phyloP scores from a whole-genome alignment of 306 rosid genomes.

The Prunus campanulata region DNA sequence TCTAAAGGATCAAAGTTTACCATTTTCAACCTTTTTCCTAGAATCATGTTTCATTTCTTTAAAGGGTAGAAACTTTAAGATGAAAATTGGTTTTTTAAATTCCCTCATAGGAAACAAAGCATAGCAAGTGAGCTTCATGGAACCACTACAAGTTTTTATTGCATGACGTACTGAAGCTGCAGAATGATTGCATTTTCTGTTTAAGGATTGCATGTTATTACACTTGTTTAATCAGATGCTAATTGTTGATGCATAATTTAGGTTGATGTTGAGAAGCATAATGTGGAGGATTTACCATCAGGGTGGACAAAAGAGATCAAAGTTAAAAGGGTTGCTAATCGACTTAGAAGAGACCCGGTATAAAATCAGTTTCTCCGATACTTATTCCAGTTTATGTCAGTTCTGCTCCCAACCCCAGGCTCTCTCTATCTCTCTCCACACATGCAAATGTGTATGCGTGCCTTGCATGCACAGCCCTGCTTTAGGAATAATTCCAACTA shows the following conservation, averaged over 20 bases:
- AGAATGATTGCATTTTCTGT: background rate
- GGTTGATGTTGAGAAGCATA: slow-evolving; percentile 55
- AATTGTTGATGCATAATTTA: slow-evolving; percentile 30
- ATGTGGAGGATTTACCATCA: slow-evolving; percentile 67
- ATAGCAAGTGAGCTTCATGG: background rate
- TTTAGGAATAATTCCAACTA: background rate
- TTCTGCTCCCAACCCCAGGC: background rate
- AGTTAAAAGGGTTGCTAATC: slow-evolving; percentile 38
- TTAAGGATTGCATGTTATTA: slow-evolving; percentile 12
- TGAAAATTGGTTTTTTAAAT: no score
- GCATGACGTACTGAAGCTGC: background rate
- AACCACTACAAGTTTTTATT: background rate
- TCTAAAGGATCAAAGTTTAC: background rate
- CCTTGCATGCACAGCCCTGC: background rate
- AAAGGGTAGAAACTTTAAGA: background rate
- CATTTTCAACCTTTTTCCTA: background rate
- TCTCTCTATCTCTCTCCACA: background rate
- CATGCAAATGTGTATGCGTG: background rate
- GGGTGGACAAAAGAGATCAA: slow-evolving; percentile 74
- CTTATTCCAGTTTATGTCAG: background rate
- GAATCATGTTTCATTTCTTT: background rate
- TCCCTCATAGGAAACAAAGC: background rate
- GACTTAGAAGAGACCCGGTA: slow-evolving; percentile 46
- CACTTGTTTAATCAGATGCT: slow-evolving; percentile 16
- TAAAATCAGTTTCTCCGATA: slow-evolving; percentile 7